Conservation (phyloP, 2,329 filamentous ascomycete genomes). For the Fusarium sp. region DNA sequence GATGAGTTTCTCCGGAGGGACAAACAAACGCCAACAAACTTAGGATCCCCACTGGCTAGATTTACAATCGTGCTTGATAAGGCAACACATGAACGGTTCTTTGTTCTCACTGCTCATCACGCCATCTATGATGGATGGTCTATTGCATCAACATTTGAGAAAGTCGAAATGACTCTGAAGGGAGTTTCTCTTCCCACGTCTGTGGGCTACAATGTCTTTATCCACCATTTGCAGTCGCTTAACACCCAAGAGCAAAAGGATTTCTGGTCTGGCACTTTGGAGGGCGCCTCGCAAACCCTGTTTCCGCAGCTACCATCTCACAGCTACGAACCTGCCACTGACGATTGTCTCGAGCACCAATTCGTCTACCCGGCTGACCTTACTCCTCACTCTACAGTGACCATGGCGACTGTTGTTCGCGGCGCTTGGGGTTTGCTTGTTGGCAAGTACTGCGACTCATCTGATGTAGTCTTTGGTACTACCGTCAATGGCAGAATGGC, state of each 20-base stretch:
- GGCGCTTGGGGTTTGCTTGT: conserved; percentile 17
- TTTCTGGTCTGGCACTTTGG: neutral
- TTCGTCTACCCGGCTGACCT: neutral
- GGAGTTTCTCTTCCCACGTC: neutral
- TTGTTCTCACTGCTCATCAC: conserved; percentile 42
- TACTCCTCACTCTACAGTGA: neutral
- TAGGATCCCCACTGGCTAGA: conserved; percentile 53
- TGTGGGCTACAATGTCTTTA: neutral
- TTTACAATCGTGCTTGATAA: conserved; percentile 50
- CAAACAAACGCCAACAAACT: conserved; percentile 47
- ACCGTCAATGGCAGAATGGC: conserved; percentile 39
- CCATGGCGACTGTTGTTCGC: conserved; percentile 33
- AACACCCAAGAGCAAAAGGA: neutral
- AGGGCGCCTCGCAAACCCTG: neutral
- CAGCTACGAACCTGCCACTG: neutral
- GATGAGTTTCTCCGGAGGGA: conserved; percentile 50
- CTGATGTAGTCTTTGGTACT: conserved; percentile 40
- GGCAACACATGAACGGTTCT: neutral
- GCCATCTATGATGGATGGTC: conserved; percentile 43
- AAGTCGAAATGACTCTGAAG: neutral
- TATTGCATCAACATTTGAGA: neutral
- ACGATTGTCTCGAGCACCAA: neutral
- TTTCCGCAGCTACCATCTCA: neutral
- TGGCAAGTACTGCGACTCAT: conserved; percentile 15
- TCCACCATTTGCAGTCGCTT: neutral